Conservation (phyloP, 257 asterid species). For the Oldenlandia corymbosa region DNA sequence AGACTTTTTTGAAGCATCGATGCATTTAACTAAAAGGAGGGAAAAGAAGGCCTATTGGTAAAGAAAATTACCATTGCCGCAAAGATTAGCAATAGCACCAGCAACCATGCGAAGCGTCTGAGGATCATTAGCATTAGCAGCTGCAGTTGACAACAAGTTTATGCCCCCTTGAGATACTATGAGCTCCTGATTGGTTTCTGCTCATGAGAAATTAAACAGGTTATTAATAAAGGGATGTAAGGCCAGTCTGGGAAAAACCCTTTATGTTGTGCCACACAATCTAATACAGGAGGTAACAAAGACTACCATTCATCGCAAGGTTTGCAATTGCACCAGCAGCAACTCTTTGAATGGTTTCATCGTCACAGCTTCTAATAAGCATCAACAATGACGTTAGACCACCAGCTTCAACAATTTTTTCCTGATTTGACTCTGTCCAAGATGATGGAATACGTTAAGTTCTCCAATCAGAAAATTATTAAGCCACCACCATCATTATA, state of each 20-base stretch:
- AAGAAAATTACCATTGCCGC: conserved; percentile 64
- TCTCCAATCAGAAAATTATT: background rate
- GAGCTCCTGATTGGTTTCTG: conserved; percentile 87
- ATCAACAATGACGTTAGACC: conserved; percentile 72
- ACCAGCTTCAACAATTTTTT: conserved; percentile 77
- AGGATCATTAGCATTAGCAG: conserved; percentile 69
- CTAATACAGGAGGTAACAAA: conserved; percentile 2
- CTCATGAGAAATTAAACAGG: conserved; percentile 9
- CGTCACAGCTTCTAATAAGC: conserved; percentile 56
- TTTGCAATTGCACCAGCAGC: conserved; percentile 96
- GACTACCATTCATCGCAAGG: conserved; percentile 83
- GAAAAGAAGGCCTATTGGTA: background rate
- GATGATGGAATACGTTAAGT: conserved; percentile 2
- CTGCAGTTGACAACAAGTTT: conserved; percentile 56
- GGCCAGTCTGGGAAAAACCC: too few species aligned
- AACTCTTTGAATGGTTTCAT: conserved; percentile 73
- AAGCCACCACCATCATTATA: background rate
- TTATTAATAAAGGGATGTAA: background rate
- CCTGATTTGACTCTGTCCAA: conserved; percentile 77
- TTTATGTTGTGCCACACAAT: background rate
- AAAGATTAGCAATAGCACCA: conserved; percentile 84
- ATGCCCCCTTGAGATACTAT: conserved; percentile 76
- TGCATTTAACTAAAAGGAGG: background rate
- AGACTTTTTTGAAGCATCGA: background rate
- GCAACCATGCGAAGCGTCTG: conserved; percentile 95